phyloP scores from a whole-genome alignment of 225 moss, liverwort and hornwort genomes.

The Physcomitrium patens region DNA sequence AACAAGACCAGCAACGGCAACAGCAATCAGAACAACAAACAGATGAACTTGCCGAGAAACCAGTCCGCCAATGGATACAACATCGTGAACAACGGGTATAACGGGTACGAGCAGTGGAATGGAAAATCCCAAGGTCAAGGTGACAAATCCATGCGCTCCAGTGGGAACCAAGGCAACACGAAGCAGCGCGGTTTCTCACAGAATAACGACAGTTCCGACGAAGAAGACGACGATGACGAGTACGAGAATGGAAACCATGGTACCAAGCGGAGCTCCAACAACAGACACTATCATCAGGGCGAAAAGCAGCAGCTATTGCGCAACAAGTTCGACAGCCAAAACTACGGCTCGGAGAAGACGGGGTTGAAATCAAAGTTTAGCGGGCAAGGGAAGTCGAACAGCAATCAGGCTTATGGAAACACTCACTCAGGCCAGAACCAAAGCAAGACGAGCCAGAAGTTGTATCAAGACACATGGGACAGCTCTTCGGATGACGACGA shows the following conservation, averaged over 20 bases:
- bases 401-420: no score
- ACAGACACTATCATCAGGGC: neutral
- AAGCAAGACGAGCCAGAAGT: slow-evolving; percentile 33
- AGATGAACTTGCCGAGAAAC: neutral
- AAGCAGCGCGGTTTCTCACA: neutral
- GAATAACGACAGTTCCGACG: slow-evolving; percentile 21
- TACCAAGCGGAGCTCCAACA: slow-evolving; percentile 26
- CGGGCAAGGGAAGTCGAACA: neutral
- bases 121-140: neutral
- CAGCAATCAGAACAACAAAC: neutral
- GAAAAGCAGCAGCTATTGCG: neutral
- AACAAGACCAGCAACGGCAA: slow-evolving; percentile 9
- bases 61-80: neutral
- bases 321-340: slow-evolving; percentile 18
- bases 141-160: slow-evolving; percentile 1
- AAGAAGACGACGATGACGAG: slow-evolving; percentile 30
- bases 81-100: neutral
- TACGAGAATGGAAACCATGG: slow-evolving; percentile 15
- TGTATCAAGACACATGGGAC: slow-evolving; percentile 2
- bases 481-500: slow-evolving; percentile 37
- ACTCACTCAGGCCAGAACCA: neutral
- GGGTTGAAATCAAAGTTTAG: neutral
- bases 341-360: slow-evolving; percentile 8
- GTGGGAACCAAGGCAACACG: slow-evolving; percentile 19
- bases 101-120: neutral